phyloP scores from a whole-genome alignment of 2,329 filamentous ascomycete species.

The Capronia coronata region DNA sequence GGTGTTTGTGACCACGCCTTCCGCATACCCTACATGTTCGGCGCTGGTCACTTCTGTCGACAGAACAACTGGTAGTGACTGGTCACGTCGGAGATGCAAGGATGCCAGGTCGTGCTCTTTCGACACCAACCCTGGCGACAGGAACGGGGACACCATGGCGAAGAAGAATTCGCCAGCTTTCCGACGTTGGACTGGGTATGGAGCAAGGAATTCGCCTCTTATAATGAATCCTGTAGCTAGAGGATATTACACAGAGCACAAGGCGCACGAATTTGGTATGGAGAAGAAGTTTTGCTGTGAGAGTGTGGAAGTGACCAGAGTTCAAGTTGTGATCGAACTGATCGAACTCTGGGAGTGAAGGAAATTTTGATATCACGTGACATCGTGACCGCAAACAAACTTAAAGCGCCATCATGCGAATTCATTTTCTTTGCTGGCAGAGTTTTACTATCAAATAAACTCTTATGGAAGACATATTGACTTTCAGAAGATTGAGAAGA shows the following conservation, averaged over 20 bases:
- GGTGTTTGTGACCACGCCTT: constrained; percentile 79
- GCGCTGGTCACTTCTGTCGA: constrained; percentile 49
- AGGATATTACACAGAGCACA: too few relatives aligned
- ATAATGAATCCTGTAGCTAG: too few relatives aligned
- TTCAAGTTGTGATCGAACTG: background rate
- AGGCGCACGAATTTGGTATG: background rate
- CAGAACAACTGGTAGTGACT: constrained; percentile 68
- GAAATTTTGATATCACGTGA: constrained; percentile 7
- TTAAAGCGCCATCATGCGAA: background rate
- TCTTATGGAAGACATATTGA: too few relatives aligned
- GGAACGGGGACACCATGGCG: constrained; percentile 60
- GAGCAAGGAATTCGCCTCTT: too few relatives aligned
- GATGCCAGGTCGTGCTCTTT: constrained; percentile 65
- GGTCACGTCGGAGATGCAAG: constrained; percentile 81
- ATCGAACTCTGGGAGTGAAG: background rate
- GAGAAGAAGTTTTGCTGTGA: background rate
- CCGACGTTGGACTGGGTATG: too few relatives aligned
- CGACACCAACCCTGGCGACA: constrained; percentile 61
- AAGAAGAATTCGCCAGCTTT: too few relatives aligned
- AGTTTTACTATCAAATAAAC: too few relatives aligned
- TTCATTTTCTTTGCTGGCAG: background rate
- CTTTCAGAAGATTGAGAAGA: too few relatives aligned
- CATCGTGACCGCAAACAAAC: background rate
- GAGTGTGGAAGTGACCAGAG: background rate
- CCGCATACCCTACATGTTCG: constrained; percentile 63